Conservation (phyloP, 208 protist genomes). For the Acanthamoeba triangularis region DNA sequence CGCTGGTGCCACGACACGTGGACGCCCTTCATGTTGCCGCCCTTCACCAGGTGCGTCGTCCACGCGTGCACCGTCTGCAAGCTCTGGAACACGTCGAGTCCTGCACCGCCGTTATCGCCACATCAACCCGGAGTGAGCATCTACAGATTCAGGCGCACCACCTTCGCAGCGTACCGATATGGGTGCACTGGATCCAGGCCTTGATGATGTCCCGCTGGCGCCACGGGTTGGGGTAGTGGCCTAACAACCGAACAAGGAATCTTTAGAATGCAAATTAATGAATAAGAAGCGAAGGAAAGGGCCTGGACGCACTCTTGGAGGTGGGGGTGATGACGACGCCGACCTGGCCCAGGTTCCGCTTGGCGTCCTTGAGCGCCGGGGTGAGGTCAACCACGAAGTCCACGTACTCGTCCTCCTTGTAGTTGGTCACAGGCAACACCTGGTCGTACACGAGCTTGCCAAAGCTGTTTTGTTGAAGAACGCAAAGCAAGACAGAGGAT, state of each 20-base stretch:
- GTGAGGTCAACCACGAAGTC: constrained; percentile 74
- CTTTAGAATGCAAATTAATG: neutral
- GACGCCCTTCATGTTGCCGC: constrained; percentile 64
- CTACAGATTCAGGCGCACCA: too few relatives aligned
- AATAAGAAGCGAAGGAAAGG: neutral
- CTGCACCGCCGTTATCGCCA: neutral
- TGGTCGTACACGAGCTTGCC: constrained; percentile 72
- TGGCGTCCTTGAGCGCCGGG: constrained; percentile 62
- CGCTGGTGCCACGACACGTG: constrained; percentile 71
- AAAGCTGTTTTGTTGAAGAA: neutral
- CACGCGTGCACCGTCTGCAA: constrained; percentile 64
- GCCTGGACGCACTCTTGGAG: neutral
- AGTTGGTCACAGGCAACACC: constrained; percentile 49
- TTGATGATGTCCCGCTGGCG: constrained; percentile 66
- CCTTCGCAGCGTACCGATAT: constrained; percentile 3
- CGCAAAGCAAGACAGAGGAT: neutral
- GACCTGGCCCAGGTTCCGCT: constrained; percentile 41
- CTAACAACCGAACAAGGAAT: neutral
- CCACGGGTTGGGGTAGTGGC: constrained; percentile 75
- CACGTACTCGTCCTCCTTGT: constrained; percentile 66
- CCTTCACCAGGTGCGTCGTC: constrained; percentile 70
- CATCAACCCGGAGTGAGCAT: neutral
- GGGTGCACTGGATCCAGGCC: constrained; percentile 75
- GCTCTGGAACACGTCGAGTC: constrained; percentile 73
- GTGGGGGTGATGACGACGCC: constrained; percentile 72